These are phyloP conservation scores for Gardenia jasminoides DNA, from an alignment of 257 asterid genomes.

Conservation along the genomic window DNA sequence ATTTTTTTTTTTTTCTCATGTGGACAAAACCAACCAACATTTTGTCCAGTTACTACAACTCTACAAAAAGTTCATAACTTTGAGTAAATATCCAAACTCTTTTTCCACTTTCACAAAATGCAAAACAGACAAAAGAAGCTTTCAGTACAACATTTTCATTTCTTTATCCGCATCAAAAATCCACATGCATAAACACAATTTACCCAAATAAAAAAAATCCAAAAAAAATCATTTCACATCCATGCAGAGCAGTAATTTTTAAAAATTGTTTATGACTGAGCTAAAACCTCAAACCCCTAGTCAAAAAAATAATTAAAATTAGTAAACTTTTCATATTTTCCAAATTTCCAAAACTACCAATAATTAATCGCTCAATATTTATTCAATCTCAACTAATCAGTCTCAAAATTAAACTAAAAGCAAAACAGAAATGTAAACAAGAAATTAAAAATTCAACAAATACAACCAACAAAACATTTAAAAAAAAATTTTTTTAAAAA, in stretches of 20 bases:
- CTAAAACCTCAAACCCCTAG: neutral
- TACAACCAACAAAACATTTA: neutral
- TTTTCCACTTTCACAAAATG: neutral
- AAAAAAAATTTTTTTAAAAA: neutral
- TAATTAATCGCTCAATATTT: neutral
- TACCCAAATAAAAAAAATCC: neutral
- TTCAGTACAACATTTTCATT: neutral
- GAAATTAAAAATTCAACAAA: neutral
- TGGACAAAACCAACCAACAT: neutral
- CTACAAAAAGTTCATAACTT: neutral
- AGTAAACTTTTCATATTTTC: neutral
- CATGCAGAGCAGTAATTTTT: neutral
- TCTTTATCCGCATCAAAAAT: slow-evolving; percentile 3
- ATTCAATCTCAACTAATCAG: neutral
- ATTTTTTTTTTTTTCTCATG: neutral
- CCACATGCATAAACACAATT: neutral
- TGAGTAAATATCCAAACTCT: neutral
- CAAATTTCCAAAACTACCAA: neutral
- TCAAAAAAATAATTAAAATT: neutral
- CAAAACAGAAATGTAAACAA: neutral
- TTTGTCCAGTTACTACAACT: neutral
- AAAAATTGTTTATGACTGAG: neutral
- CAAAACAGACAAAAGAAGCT: neutral
- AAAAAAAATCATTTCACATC: neutral
- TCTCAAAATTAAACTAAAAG: neutral